These are phyloP conservation scores for Singerocomus inundabilis DNA, from an alignment of 1,284 basidiomycete genomes.

Conservation along the genomic window DNA sequence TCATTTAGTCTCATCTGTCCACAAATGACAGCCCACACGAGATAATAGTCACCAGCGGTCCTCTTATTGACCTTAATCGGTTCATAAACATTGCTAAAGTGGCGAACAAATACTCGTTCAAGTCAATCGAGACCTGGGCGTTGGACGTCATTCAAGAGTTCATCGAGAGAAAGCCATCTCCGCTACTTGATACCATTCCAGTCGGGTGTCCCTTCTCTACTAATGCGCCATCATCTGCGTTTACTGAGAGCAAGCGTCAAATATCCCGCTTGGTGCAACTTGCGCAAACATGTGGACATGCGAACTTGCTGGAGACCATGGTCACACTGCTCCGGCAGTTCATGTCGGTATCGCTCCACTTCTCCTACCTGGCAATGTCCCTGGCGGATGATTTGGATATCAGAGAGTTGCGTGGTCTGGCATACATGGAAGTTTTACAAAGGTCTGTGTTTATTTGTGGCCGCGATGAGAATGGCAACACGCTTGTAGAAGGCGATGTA, in stretches of 20 bases:
- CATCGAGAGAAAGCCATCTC: constrained; percentile 57
- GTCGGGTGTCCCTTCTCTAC: constrained; percentile 34
- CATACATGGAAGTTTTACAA: constrained; percentile 69
- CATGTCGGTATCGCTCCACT: constrained; percentile 56
- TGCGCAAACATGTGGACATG: constrained; percentile 62
- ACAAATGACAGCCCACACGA: constrained; percentile 52
- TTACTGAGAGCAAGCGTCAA: constrained; percentile 42
- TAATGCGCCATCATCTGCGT: constrained; percentile 21
- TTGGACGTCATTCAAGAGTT: constrained; percentile 63
- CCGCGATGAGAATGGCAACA: constrained; percentile 10
- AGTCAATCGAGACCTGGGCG: constrained; percentile 64
- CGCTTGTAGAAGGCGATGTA: constrained; percentile 29
- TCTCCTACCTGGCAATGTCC: constrained; percentile 66
- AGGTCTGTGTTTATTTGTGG: constrained; percentile 47
- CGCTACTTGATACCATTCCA: constrained; percentile 44
- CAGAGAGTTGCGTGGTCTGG: constrained; percentile 52
- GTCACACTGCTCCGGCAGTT: constrained; percentile 54
- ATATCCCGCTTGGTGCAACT: constrained; percentile 59
- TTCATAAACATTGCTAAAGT: constrained; percentile 62
- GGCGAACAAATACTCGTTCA: constrained; percentile 69
- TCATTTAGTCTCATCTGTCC: constrained; percentile 1
- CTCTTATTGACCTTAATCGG: constrained; percentile 47
- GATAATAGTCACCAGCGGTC: constrained; percentile 44
- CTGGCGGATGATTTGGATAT: constrained; percentile 65
- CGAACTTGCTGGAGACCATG: constrained; percentile 55